Percentiles rank a stretch among this genome's conserved stretches.
phyloP scores from a whole-genome alignment of 441 rosid genomes.

The Sinapis alba region DNA sequence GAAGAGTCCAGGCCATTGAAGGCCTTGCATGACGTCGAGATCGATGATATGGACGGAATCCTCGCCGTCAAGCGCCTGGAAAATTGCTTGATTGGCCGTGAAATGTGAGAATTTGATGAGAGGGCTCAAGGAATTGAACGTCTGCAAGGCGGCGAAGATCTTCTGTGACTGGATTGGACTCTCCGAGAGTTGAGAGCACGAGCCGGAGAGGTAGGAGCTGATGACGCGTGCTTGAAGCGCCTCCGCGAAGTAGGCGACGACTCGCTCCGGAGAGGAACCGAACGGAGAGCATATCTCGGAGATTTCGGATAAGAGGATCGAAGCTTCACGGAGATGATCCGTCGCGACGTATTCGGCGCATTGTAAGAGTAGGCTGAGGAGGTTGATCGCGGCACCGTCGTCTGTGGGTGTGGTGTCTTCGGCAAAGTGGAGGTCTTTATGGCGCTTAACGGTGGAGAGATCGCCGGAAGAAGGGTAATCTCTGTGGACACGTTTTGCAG shows the following conservation, averaged over 20 bases:
- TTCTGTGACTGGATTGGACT: conserved; percentile 61
- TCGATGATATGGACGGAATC: conserved; percentile 88
- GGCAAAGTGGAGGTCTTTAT: conserved; percentile 18
- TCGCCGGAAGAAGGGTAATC: conserved; percentile 44
- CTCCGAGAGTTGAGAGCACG: conserved; percentile 55
- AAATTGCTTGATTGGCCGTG: conserved; percentile 93
- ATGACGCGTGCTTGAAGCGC: conserved; percentile 88
- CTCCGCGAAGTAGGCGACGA: conserved; percentile 83
- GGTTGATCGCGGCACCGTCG: conserved; percentile 50
- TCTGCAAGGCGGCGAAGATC: conserved; percentile 78
- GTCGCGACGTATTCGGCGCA: conserved; percentile 87
- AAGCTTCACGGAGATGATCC: conserved; percentile 68
- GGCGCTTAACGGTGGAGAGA: conserved; percentile 38
- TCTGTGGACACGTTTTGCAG: conserved; percentile 54
- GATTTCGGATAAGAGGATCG: conserved; percentile 71
- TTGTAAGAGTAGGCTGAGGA: conserved; percentile 74
- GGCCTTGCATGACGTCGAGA: conserved; percentile 94
- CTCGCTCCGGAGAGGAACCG: conserved; percentile 84
- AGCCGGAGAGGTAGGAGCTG: conserved; percentile 62
- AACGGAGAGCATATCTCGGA: conserved; percentile 77
- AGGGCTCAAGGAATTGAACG: conserved; percentile 77
- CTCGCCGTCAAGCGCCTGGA: conserved; percentile 76
- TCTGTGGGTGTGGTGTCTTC: conserved; percentile 34
- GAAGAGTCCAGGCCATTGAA: conserved; percentile 95
- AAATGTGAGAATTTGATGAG: conserved; percentile 84